Evolutionary conservation across 192 early-diverging fungal species (phyloP).

Genomic region (Entomortierella parvispora): DNA sequence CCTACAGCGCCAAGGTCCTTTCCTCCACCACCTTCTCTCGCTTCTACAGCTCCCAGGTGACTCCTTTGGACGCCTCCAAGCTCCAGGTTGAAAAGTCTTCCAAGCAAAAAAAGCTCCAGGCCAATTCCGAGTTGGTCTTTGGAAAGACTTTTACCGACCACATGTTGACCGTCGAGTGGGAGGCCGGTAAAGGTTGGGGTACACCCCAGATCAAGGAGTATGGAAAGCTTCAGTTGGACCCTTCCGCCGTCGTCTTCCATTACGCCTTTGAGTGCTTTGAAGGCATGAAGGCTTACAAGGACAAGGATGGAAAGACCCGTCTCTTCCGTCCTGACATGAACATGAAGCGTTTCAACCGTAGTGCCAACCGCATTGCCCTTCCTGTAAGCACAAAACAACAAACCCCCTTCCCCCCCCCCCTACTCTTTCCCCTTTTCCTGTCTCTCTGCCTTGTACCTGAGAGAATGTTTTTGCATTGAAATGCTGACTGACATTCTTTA

Average conservation of each 20-base stretch:
- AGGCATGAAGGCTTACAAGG: conserved; percentile 93
- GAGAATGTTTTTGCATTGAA: not conserved
- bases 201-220: conserved; percentile 90
- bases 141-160: conserved; percentile 95
- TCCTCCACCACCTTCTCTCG: conserved; percentile 11
- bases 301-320: conserved; percentile 84
- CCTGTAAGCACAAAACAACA: too few species aligned
- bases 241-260: conserved; percentile 91
- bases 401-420: not conserved
- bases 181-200: conserved; percentile 76
- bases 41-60: conserved; percentile 22
- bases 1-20: conserved; percentile 34
- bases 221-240: conserved; percentile 82
- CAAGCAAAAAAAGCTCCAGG: conserved; percentile 65
- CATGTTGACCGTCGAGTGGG: conserved; percentile 93
- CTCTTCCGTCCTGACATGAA: conserved; percentile 98
- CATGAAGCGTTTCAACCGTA: conserved; percentile 88
- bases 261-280: conserved; percentile 96
- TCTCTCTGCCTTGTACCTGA: not conserved
- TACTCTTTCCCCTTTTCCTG: not conserved
- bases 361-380: conserved; percentile 83
- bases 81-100: conserved; percentile 45
- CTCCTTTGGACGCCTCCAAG: conserved; percentile 48
- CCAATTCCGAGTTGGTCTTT: conserved; percentile 80
- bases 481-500: not conserved